Evolutionary conservation across 2,329 filamentous ascomycete species (phyloP).

Genomic region (Aschersonia sp.): DNA sequence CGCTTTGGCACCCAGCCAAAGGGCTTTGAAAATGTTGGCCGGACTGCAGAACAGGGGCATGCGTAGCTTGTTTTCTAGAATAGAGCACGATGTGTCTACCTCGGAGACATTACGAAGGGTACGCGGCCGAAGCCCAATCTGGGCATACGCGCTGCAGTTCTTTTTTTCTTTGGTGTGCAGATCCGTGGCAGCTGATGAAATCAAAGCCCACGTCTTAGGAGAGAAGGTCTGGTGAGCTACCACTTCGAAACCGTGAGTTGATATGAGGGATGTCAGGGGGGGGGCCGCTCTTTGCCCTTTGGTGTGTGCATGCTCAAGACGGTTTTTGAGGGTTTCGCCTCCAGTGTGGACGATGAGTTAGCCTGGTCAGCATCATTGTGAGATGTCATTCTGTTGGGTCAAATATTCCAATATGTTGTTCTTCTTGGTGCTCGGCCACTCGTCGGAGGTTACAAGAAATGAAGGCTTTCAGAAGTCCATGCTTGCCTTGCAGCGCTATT

Average conservation of each 20-base stretch:
- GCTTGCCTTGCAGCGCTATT: too few species aligned
- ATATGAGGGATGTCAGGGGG: slow-evolving; percentile 9
- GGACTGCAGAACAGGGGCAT: slow-evolving; percentile 41
- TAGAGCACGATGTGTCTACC: slow-evolving; percentile 33
- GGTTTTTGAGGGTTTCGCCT: too few species aligned
- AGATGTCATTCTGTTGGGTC: too few species aligned
- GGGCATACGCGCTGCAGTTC: slow-evolving; percentile 38
- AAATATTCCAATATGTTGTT: too few species aligned
- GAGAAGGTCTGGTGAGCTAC: slow-evolving; percentile 39
- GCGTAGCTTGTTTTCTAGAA: slow-evolving; percentile 36
- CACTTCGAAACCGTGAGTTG: slow-evolving; percentile 39
- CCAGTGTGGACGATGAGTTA: too few species aligned
- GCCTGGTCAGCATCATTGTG: too few species aligned
- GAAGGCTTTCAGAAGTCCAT: too few species aligned
- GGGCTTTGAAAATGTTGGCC: slow-evolving; percentile 47
- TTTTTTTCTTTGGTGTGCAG: slow-evolving; percentile 34
- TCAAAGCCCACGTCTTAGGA: slow-evolving; percentile 55
- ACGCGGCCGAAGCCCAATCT: slow-evolving; percentile 44
- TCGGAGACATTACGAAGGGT: slow-evolving; percentile 39
- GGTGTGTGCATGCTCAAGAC: too few species aligned
- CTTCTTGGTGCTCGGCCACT: too few species aligned
- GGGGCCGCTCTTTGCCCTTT: slow-evolving; percentile 5
- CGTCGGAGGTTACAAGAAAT: too few species aligned
- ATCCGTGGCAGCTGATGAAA: slow-evolving; percentile 51
- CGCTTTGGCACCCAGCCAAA: slow-evolving; percentile 48